Evolutionary conservation across 805 yeast genomes (phyloP), one percentile per base, ranked within the genome.

Genomic region (Candida tammaniensis): DNA sequence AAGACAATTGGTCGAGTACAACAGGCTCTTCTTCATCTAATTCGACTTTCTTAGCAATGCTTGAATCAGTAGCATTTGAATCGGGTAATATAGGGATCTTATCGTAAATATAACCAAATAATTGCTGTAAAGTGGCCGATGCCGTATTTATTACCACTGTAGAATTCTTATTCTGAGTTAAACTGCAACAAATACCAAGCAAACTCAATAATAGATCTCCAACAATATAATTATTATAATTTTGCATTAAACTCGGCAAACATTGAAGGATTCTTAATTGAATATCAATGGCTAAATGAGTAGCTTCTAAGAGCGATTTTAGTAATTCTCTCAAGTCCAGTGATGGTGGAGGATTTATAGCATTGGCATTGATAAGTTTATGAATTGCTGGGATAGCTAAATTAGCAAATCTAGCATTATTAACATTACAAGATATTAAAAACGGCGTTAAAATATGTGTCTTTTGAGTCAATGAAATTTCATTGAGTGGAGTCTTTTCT

Each of bases 111-210:
- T 83, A 76, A 23, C 83, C 77, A 28, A 88, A 72, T 27, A 93
- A 61, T 54, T 93, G 98, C 43, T 88, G 94, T 29, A 88, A 71
- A 3, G 98, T 87, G 2, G 98, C 98, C 31, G 86, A 80, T 0
- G 98, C 96, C 0, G 98, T 86, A 49, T 88, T 89, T 10, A 78
- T 71, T 4, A 93, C 95, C 47, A 86, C 85, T 0, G 83, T 76
- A 4, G 80, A 73, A 47, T 84, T 82, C 41, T 78, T 82, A 10
- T 78, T 71, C 10, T 77, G 63, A 37, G 86, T 88, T 31, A 93
- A 67, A 21, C 78, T 72, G 0, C 93, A 73, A 52, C 95, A 86
- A 2, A 91, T 77, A 15, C 67, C 62, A 14, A 91, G 59, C 9
- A 86, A 57, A 41, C 75, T 75, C 6, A 80, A 64, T 22, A 88